phyloP scores from a whole-genome alignment of 208 protist species.

The Acanthamoeba royreba region DNA sequence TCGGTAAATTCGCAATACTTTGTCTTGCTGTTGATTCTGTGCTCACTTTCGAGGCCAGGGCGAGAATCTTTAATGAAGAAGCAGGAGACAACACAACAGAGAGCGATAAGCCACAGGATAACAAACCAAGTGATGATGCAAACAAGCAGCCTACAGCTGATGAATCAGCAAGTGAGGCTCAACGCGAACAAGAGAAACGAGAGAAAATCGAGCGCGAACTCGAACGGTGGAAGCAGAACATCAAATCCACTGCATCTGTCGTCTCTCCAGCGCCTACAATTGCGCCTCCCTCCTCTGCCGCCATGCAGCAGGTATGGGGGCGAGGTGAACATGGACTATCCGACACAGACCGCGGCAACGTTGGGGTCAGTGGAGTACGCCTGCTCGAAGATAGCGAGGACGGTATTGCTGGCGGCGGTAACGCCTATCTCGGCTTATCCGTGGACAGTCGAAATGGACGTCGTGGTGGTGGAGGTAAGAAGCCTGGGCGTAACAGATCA shows the following conservation, averaged over 20 bases:
- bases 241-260: background rate
- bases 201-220: background rate
- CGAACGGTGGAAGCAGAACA: background rate
- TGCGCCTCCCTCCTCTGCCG: background rate
- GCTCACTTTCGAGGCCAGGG: background rate
- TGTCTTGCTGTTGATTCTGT: background rate
- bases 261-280: background rate
- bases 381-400: background rate
- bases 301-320: too few species aligned
- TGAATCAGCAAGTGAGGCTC: background rate
- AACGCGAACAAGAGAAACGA: background rate
- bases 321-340: too few species aligned
- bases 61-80: background rate
- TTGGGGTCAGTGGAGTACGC: background rate
- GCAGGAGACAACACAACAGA: background rate
- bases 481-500: background rate
- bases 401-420: background rate
- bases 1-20: background rate
- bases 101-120: background rate
- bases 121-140: background rate
- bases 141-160: background rate
- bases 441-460: background rate
- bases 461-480: background rate
- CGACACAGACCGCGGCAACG: too few species aligned
- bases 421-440: background rate